Conservation (phyloP, 75 land plant species). For the Selaginella moellendorffii region DNA sequence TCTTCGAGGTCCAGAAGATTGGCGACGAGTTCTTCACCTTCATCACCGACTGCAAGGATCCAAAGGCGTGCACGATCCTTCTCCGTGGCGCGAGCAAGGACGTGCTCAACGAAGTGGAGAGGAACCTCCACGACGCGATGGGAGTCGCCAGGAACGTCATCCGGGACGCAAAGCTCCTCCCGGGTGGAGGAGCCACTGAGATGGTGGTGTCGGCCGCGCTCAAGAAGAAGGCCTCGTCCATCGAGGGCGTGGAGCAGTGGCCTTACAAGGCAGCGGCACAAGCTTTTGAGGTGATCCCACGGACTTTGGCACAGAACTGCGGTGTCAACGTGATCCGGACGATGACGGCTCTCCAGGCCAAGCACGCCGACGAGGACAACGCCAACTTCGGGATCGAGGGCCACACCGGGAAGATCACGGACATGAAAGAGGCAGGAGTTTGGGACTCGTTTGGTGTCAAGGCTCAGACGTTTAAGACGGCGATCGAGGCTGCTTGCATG, state of each 20-base stretch:
- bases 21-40: constrained; percentile 89
- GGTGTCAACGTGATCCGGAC: constrained; percentile 92
- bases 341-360: constrained; percentile 38
- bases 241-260: constrained; percentile 79
- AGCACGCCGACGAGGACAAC: constrained; percentile 86
- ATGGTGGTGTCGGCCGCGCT: constrained; percentile 76
- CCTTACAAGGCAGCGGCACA: constrained; percentile 95
- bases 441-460: constrained; percentile 94
- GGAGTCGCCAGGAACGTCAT: constrained; percentile 87
- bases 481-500: constrained; percentile 95
- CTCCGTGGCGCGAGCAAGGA: constrained; percentile 87
- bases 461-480: constrained; percentile 85
- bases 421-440: constrained; percentile 87
- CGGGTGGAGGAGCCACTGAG: constrained; percentile 97
- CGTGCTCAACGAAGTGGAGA: constrained; percentile 88
- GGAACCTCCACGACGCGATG: constrained; percentile 95
- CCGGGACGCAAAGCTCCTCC: constrained; percentile 89
- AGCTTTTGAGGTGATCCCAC: constrained; percentile 91
- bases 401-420: constrained; percentile 69
- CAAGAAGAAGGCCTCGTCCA: constrained; percentile 74
- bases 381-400: constrained; percentile 94
- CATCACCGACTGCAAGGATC: constrained; percentile 83
- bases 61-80: constrained; percentile 91
- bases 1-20: constrained; percentile 88
- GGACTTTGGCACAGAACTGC: constrained; percentile 91